These are phyloP conservation scores for Pseudocercospora eumusae DNA, from an alignment of 2,329 filamentous ascomycete genomes.

Conservation along the genomic window DNA sequence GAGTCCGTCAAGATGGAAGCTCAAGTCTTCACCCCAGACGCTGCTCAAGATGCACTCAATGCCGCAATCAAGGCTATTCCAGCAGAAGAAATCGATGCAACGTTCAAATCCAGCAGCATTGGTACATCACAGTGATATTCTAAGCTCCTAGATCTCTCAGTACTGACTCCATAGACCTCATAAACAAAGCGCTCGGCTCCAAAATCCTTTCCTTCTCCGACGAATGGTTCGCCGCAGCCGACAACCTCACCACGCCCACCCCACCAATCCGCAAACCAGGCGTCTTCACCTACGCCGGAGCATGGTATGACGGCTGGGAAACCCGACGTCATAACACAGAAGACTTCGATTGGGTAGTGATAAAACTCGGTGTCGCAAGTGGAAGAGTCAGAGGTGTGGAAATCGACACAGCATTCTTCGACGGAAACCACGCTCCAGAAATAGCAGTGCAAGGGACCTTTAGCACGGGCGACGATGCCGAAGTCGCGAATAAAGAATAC, in stretches of 20 bases:
- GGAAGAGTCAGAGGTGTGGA: conserved; percentile 74
- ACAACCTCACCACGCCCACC: conserved; percentile 60
- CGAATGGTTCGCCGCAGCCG: conserved; percentile 62
- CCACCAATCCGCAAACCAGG: conserved; percentile 59
- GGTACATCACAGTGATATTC: conserved; percentile 35
- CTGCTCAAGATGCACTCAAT: conserved; percentile 35
- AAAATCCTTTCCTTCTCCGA: conserved; percentile 58
- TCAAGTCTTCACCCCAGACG: conserved; percentile 38
- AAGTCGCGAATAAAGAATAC: conserved; percentile 53
- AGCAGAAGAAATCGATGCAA: conserved; percentile 54
- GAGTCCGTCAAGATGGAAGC: conserved; percentile 29
- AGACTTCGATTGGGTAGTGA: conserved; percentile 61
- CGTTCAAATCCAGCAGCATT: conserved; percentile 58
- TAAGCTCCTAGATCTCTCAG: background rate
- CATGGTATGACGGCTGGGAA: conserved; percentile 68
- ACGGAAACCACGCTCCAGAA: conserved; percentile 77
- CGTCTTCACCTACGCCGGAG: conserved; percentile 61
- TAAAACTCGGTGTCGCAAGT: conserved; percentile 63
- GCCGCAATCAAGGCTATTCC: conserved; percentile 43
- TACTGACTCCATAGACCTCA: conserved; percentile 47
- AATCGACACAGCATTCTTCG: conserved; percentile 79
- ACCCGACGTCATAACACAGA: conserved; percentile 61
- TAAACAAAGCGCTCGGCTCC: conserved; percentile 55
- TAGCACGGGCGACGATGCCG: conserved; percentile 58
- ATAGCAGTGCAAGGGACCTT: conserved; percentile 78